Conservation (phyloP, 495 filamentous ascomycete genomes). For the Penicillium parvum region DNA sequence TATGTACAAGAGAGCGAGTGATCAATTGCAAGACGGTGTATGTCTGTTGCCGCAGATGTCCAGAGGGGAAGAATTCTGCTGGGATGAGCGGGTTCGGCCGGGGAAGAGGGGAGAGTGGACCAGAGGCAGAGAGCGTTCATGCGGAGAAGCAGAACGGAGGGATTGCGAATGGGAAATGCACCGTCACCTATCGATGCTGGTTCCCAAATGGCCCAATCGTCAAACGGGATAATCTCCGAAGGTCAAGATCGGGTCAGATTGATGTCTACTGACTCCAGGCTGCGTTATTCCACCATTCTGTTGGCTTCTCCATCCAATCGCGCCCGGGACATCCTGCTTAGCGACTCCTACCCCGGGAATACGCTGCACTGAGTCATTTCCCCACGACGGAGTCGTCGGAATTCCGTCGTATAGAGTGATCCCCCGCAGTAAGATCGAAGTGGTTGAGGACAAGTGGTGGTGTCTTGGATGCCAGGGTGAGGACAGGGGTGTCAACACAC, state of each 20-base stretch:
- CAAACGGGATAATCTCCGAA: conserved; percentile 10
- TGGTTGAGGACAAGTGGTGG: no score
- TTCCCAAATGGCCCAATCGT: no score
- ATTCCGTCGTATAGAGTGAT: conserved; percentile 11
- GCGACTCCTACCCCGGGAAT: no score
- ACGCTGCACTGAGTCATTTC: conserved; percentile 10
- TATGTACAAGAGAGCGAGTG: no score
- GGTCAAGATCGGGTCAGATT: not conserved
- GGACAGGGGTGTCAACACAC: no score
- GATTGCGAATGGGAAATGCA: not conserved
- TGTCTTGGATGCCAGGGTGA: no score
- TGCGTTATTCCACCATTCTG: not conserved
- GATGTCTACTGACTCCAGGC: not conserved
- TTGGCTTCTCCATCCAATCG: conserved; percentile 5
- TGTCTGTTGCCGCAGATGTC: not conserved
- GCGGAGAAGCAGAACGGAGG: conserved; percentile 18
- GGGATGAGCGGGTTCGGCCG: conserved; percentile 10
- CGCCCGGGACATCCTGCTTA: conserved; percentile 4
- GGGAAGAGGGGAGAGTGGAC: conserved; percentile 25
- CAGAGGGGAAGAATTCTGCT: conserved; percentile 8
- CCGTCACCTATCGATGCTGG: no score
- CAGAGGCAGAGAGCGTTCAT: conserved; percentile 21
- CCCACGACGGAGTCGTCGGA: conserved; percentile 21
- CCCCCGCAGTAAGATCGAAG: conserved; percentile 15
- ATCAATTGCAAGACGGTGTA: no score